A percentile compares a stretch with the other conserved stretches of the same genome.
phyloP scores from a whole-genome alignment of 2,329 filamentous ascomycete genomes.

The Lecanicillium sp. region DNA sequence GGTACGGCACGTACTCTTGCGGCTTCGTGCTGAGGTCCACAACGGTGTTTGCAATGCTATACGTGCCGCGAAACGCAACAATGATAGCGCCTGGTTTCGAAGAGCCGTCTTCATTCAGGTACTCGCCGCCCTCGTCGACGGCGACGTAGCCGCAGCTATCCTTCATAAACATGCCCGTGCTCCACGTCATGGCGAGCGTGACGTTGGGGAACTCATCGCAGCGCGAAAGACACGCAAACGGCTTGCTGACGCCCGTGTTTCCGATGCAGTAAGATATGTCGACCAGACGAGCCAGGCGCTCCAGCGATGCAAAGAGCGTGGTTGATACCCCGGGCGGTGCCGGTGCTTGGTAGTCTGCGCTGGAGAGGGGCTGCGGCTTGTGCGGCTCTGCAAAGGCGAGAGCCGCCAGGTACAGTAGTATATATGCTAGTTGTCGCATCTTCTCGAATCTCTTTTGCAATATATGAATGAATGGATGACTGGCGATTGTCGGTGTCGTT shows the following conservation, averaged over 20 bases:
- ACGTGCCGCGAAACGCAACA: slow-evolving; percentile 88
- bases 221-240: slow-evolving; percentile 77
- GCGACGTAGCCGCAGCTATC: slow-evolving; percentile 94
- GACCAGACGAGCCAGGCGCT: slow-evolving; percentile 82
- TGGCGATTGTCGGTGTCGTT: neutral
- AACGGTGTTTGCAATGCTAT: slow-evolving; percentile 86
- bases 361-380: too few species aligned
- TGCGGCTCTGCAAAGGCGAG: neutral
- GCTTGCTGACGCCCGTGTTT: slow-evolving; percentile 68
- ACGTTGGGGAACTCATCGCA: slow-evolving; percentile 78
- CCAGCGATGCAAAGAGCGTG: slow-evolving; percentile 68
- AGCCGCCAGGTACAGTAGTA: neutral
- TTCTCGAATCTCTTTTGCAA: neutral
- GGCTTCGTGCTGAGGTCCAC: slow-evolving; percentile 83
- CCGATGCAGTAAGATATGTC: slow-evolving; percentile 95
- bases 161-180: slow-evolving; percentile 76
- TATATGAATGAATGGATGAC: neutral
- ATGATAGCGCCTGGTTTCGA: slow-evolving; percentile 46
- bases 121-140: slow-evolving; percentile 54
- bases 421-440: slow-evolving; percentile 1
- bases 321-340: slow-evolving; percentile 36
- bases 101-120: slow-evolving; percentile 10
- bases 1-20: slow-evolving; percentile 86
- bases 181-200: slow-evolving; percentile 77
- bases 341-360: too few species aligned